phyloP scores from a whole-genome alignment of 768 basidiomycete species.

The Pisolithus marmoratus region DNA sequence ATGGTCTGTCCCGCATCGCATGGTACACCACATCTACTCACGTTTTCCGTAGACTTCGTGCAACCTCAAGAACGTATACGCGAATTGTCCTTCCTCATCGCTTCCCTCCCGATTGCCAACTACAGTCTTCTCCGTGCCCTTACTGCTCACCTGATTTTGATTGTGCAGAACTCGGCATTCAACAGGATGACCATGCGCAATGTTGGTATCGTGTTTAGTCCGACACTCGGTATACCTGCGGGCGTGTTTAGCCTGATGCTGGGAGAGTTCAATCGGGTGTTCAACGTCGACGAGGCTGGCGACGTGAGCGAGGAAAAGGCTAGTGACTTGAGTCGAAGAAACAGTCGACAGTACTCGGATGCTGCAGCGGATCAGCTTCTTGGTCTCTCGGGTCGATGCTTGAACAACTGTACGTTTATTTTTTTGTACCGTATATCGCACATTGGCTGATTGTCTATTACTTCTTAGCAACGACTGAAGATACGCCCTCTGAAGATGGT shows the following conservation, averaged over 20 bases:
- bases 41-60: constrained; percentile 64
- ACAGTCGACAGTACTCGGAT: constrained; percentile 80
- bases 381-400: constrained; percentile 64
- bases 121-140: constrained; percentile 92
- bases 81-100: constrained; percentile 83
- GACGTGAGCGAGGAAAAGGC: constrained; percentile 21
- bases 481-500: constrained; percentile 60
- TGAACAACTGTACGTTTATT: constrained; percentile 49
- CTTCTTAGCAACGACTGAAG: constrained; percentile 43
- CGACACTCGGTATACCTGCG: constrained; percentile 96
- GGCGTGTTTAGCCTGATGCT: constrained; percentile 95
- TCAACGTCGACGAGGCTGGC: constrained; percentile 62
- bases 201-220: constrained; percentile 97
- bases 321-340: constrained; percentile 55
- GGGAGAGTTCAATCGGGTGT: constrained; percentile 87
- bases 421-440: neutral
- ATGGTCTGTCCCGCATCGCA: constrained; percentile 58
- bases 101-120: constrained; percentile 83
- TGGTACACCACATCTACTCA: neutral
- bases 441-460: constrained; percentile 1
- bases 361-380: constrained; percentile 79
- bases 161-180: constrained; percentile 81
- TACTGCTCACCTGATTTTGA: constrained; percentile 89
- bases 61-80: constrained; percentile 82
- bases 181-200: constrained; percentile 99